A percentile compares a stretch with the other conserved stretches of the same genome.
These are phyloP conservation scores for Mercurialis annua DNA, from an alignment of 345 rosid genomes.

Conservation along the genomic window DNA sequence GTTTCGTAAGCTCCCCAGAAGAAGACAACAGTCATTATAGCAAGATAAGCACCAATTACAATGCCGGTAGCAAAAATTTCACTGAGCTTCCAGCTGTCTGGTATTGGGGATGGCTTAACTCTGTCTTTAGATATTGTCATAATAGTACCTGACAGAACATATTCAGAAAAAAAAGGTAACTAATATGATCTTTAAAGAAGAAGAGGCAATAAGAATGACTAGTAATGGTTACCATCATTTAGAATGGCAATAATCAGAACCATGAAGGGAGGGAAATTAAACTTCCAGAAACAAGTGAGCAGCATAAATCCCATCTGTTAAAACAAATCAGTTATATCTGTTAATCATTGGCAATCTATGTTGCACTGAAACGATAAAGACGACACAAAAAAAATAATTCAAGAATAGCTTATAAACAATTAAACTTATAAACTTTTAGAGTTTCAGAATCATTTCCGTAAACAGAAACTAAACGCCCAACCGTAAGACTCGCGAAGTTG, in stretches of 20 bases:
- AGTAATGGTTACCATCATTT: slow-evolving; percentile 54
- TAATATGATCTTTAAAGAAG: not conserved
- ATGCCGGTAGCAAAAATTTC: slow-evolving; percentile 89
- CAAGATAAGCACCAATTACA: slow-evolving; percentile 71
- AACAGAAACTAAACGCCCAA: too few species aligned
- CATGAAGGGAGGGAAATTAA: slow-evolving; percentile 84
- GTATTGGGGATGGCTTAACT: slow-evolving; percentile 82
- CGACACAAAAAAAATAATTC: too few species aligned
- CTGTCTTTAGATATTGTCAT: slow-evolving; percentile 95
- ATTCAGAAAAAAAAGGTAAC: not conserved
- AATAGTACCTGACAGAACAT: slow-evolving; percentile 55
- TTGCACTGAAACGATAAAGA: too few species aligned
- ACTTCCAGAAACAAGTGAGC: slow-evolving; percentile 63
- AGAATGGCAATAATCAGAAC: slow-evolving; percentile 80
- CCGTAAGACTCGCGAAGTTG: too few species aligned
- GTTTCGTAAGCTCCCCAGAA: slow-evolving; percentile 65
- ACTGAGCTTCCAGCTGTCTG: slow-evolving; percentile 87
- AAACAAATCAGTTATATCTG: slow-evolving; percentile 9
- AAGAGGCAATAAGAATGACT: not conserved
- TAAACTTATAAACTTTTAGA: too few species aligned
- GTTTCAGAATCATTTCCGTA: too few species aligned
- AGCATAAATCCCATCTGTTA: slow-evolving; percentile 69
- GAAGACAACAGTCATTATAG: slow-evolving; percentile 64
- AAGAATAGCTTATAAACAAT: too few species aligned
- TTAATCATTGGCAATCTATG: not conserved